Evolutionary conservation across 129 eudicot genomes (phyloP).

Genomic region (Deinandra increscens): DNA sequence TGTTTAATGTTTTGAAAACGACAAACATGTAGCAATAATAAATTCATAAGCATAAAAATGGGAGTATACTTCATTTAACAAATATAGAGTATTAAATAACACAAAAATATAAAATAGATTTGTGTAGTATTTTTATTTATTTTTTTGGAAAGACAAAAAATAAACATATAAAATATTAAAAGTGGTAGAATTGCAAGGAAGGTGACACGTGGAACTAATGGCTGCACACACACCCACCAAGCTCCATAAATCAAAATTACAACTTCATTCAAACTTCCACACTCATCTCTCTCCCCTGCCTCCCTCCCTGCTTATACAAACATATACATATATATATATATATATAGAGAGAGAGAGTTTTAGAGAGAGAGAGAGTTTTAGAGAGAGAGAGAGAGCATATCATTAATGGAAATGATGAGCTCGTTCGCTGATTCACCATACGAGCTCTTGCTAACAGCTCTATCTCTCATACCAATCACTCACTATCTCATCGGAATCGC

Average conservation of each 20-base stretch:
- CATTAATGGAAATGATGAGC: constrained; percentile 26
- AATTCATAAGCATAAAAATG: too few species aligned
- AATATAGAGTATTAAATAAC: too few species aligned
- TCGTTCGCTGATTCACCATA: constrained; percentile 49
- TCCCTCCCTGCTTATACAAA: not conserved
- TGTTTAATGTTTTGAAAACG: too few species aligned
- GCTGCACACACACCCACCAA: constrained; percentile 4
- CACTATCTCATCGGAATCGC: constrained; percentile 48
- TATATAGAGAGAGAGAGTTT: not conserved
- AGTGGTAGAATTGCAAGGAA: too few species aligned
- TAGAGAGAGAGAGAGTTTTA: not conserved
- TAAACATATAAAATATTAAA: not conserved
- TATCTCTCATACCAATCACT: constrained; percentile 54
- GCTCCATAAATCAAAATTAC: constrained; percentile 9
- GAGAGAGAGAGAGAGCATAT: constrained; percentile 10
- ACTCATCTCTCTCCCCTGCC: constrained; percentile 5
- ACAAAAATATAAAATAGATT: too few species aligned
- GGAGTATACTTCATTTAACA: too few species aligned
- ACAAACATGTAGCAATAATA: too few species aligned
- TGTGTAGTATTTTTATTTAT: too few species aligned
- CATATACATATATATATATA: not conserved
- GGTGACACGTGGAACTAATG: constrained; percentile 6
- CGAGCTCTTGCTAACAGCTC: constrained; percentile 54
- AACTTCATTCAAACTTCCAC: constrained; percentile 20
- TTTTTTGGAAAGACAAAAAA: too few species aligned